Evolutionary conservation across 441 rosid species (phyloP).

Genomic region (Adansonia gregorii): DNA sequence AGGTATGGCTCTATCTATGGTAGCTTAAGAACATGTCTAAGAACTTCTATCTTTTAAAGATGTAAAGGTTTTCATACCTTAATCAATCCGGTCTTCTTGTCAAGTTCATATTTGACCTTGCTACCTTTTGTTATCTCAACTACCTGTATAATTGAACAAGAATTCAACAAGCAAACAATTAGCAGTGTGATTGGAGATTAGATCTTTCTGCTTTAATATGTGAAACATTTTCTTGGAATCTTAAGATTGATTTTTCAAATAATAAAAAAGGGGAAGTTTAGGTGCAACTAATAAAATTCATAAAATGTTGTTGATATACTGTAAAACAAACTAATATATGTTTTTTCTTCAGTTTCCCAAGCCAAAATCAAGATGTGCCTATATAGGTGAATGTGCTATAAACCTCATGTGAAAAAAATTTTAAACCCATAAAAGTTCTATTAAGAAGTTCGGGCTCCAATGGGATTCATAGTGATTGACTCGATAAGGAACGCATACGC

Average conservation of each 20-base stretch:
- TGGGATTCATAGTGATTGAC: slow-evolving; percentile 9
- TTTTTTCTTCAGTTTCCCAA: background rate
- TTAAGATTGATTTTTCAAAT: background rate
- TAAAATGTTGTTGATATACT: background rate
- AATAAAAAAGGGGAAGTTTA: background rate
- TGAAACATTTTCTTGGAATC: background rate
- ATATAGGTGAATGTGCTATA: background rate
- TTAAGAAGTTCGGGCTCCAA: slow-evolving; percentile 1
- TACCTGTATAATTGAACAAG: slow-evolving; percentile 48
- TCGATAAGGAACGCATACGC: slow-evolving; percentile 49
- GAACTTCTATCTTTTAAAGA: background rate
- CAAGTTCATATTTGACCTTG: slow-evolving; percentile 94
- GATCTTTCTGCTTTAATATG: background rate
- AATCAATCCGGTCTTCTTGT: slow-evolving; percentile 90
- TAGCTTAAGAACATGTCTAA: background rate
- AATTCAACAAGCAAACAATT: slow-evolving; percentile 16
- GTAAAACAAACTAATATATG: background rate
- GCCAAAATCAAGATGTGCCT: background rate
- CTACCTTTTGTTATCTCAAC: slow-evolving; percentile 95
- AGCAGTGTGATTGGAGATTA: background rate
- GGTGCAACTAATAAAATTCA: background rate
- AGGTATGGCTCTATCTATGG: background rate
- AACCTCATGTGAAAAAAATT: background rate
- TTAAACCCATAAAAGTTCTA: background rate
- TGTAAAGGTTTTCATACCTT: slow-evolving; percentile 49